A percentile compares a stretch with the other conserved stretches of the same genome.
These are phyloP conservation scores for Backusella circina DNA, from an alignment of 192 early-diverging fungal species.

Conservation along the genomic window DNA sequence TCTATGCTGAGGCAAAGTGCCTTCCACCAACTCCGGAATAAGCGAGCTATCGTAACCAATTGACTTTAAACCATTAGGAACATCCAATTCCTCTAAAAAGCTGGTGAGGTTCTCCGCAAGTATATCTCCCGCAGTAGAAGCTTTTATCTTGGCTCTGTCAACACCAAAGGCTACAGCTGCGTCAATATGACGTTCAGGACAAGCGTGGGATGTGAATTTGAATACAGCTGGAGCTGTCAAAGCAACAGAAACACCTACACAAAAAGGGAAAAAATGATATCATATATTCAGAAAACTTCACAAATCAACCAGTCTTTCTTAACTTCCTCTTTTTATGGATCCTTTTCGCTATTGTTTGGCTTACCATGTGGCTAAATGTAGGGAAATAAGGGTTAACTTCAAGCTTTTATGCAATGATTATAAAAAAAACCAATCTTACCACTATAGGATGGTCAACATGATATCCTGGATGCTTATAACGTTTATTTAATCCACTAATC, in stretches of 20 bases:
- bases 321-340: background rate
- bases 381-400: background rate
- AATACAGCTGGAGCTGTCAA: constrained; percentile 88
- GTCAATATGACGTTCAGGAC: constrained; percentile 85
- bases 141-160: constrained; percentile 59
- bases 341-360: background rate
- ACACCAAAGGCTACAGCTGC: constrained; percentile 74
- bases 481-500: constrained; percentile 81
- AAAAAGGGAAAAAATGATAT: background rate
- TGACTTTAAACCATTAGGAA: constrained; percentile 78
- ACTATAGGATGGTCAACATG: constrained; percentile 71
- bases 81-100: constrained; percentile 72
- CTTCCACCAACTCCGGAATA: constrained; percentile 73
- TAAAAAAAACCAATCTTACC: constrained; percentile 22
- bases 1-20: constrained; percentile 87
- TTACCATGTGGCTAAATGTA: constrained; percentile 2
- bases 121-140: constrained; percentile 68
- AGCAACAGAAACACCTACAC: constrained; percentile 74
- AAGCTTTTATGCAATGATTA: background rate
- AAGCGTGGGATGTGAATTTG: constrained; percentile 75
- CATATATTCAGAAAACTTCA: background rate
- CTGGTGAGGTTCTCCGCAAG: constrained; percentile 73
- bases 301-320: background rate
- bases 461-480: constrained; percentile 81
- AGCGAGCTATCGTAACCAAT: constrained; percentile 70